Percentiles rank a stretch among this genome's conserved stretches.
Conservation (phyloP, 2,329 filamentous ascomycete genomes). For the Ophiostoma sp. region DNA sequence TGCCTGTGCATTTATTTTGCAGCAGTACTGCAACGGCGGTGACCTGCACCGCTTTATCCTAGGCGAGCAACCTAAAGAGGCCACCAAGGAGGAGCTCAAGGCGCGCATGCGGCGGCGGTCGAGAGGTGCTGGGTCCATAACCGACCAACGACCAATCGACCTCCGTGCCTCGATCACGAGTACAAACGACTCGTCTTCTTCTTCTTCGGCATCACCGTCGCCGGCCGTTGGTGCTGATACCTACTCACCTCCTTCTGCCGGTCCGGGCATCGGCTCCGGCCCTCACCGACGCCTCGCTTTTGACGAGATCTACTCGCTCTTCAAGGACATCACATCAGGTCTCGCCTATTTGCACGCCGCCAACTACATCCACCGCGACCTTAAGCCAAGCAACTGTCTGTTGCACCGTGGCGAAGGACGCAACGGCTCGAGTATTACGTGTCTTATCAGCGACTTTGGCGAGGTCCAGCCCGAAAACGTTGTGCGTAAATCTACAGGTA, state of each 20-base stretch:
- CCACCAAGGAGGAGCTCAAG: slow-evolving; percentile 80
- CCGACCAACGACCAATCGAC: slow-evolving; percentile 54
- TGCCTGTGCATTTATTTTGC: slow-evolving; percentile 91
- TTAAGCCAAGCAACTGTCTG: slow-evolving; percentile 94
- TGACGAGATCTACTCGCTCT: slow-evolving; percentile 94
- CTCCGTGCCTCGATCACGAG: slow-evolving; percentile 31
- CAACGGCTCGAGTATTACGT: slow-evolving; percentile 51
- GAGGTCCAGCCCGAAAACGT: slow-evolving; percentile 85
- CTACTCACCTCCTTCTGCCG: background rate
- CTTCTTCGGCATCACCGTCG: background rate
- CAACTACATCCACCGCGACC: slow-evolving; percentile 90
- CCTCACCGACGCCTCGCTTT: background rate
- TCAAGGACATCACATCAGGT: slow-evolving; percentile 89
- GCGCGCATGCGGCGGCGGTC: slow-evolving; percentile 78
- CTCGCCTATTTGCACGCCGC: slow-evolving; percentile 83
- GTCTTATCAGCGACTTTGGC: slow-evolving; percentile 95
- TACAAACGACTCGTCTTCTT: background rate
- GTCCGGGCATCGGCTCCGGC: background rate
- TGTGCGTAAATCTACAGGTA: slow-evolving; percentile 80
- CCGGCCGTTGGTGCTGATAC: background rate
- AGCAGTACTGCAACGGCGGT: slow-evolving; percentile 94
- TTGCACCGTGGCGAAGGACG: slow-evolving; percentile 65
- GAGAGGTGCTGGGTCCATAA: slow-evolving; percentile 53
- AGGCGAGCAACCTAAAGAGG: slow-evolving; percentile 56
- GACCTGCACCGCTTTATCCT: slow-evolving; percentile 84